phyloP scores from a whole-genome alignment of 108 stramenopile genomes.

The Fistulifera solaris region DNA sequence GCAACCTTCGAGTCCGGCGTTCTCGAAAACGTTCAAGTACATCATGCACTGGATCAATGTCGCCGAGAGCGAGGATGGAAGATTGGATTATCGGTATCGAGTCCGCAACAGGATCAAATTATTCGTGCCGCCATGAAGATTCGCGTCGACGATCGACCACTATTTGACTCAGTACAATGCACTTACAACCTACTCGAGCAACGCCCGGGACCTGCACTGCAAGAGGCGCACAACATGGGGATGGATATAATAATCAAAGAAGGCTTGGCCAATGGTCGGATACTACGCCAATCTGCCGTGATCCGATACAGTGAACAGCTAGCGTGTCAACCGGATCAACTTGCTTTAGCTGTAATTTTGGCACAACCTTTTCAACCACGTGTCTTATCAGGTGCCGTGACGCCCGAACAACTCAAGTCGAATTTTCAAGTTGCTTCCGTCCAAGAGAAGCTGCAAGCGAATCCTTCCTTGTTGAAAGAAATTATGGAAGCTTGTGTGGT shows the following conservation, averaged over 20 bases:
- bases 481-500: constrained; percentile 39
- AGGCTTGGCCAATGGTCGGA: constrained; percentile 70
- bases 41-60: constrained; percentile 43
- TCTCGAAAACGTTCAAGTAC: constrained; percentile 35
- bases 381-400: constrained; percentile 63
- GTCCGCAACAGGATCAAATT: constrained; percentile 50
- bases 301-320: constrained; percentile 26
- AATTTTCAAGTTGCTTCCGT: constrained; percentile 39
- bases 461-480: constrained; percentile 25
- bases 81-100: constrained; percentile 66
- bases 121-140: constrained; percentile 48
- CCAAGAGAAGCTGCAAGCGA: constrained; percentile 27
- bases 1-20: constrained; percentile 77
- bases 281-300: constrained; percentile 24
- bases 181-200: constrained; percentile 76
- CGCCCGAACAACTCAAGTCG: constrained; percentile 50
- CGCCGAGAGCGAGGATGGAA: constrained; percentile 46
- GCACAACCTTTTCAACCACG: constrained; percentile 66
- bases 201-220: constrained; percentile 30
- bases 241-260: constrained; percentile 79
- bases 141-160: constrained; percentile 13
- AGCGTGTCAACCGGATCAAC: constrained; percentile 42
- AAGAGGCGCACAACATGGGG: constrained; percentile 45
- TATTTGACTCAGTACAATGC: constrained; percentile 79
- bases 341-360: constrained; percentile 58